phyloP scores from a whole-genome alignment of 169 alveolate species.

The Plasmodium coatneyi region DNA sequence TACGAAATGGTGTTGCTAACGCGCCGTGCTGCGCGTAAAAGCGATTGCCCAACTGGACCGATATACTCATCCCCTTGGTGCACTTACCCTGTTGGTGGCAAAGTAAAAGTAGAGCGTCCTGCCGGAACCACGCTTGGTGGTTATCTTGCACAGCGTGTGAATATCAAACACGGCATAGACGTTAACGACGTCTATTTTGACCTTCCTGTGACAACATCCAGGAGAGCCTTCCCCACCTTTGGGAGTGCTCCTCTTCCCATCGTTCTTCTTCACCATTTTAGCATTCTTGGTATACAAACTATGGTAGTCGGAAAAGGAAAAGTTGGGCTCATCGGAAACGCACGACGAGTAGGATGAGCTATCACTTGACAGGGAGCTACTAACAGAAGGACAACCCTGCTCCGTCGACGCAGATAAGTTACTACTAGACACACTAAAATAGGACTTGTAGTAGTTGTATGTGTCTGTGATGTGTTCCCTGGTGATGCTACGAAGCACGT shows the following conservation, averaged over 20 bases:
- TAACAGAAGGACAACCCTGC: not conserved
- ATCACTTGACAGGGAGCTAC: constrained; percentile 3
- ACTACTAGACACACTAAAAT: constrained; percentile 44
- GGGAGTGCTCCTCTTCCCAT: constrained; percentile 15
- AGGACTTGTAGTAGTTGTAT: constrained; percentile 34
- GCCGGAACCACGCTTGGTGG: constrained; percentile 67
- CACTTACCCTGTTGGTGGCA: constrained; percentile 76
- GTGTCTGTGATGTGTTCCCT: constrained; percentile 53
- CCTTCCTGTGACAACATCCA: not conserved
- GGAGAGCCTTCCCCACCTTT: not conserved
- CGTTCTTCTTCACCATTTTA: constrained; percentile 62
- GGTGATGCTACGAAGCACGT: constrained; percentile 27
- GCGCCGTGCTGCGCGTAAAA: not conserved
- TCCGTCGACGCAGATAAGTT: not conserved
- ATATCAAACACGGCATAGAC: constrained; percentile 77
- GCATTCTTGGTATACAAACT: constrained; percentile 76
- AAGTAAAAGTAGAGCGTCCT: constrained; percentile 78
- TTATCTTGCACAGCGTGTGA: constrained; percentile 75
- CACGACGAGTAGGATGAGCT: constrained; percentile 7
- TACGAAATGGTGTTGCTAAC: not conserved
- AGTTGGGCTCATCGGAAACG: constrained; percentile 75
- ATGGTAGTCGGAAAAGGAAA: constrained; percentile 79
- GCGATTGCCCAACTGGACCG: not conserved
- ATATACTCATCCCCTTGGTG: constrained; percentile 73
- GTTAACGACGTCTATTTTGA: constrained; percentile 62